Conservation (phyloP, 208 protist species). For the Trypanosoma melophagium region DNA sequence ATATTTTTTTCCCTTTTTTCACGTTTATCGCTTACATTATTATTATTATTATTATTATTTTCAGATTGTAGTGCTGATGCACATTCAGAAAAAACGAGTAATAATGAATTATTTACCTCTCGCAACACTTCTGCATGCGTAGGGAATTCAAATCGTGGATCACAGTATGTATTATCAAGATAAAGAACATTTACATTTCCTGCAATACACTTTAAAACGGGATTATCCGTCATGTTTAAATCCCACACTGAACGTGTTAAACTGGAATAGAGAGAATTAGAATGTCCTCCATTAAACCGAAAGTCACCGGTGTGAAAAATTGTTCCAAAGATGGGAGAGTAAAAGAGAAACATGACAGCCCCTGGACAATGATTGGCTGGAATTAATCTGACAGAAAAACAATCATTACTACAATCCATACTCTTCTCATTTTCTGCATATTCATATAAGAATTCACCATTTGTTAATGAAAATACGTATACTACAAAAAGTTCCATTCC, state of each 20-base stretch:
- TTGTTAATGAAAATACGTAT: slow-evolving; percentile 58
- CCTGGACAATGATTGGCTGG: slow-evolving; percentile 93
- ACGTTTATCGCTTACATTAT: not conserved
- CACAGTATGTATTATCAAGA: slow-evolving; percentile 94
- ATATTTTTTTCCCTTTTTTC: slow-evolving; percentile 12
- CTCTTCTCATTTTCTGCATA: slow-evolving; percentile 2
- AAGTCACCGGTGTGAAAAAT: slow-evolving; percentile 94
- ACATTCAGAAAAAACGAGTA: slow-evolving; percentile 35
- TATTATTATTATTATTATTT: not conserved
- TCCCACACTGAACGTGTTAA: slow-evolving; percentile 39
- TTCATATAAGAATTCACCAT: slow-evolving; percentile 27
- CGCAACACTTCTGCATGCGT: slow-evolving; percentile 54
- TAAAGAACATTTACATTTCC: slow-evolving; percentile 75
- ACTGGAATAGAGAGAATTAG: not conserved
- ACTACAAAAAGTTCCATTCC: slow-evolving; percentile 41
- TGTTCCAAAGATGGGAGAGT: slow-evolving; percentile 42
- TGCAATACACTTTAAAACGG: slow-evolving; percentile 39
- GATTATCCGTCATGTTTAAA: slow-evolving; percentile 54
- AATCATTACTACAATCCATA: slow-evolving; percentile 24
- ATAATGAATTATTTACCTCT: slow-evolving; percentile 50
- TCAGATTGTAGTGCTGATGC: not conserved
- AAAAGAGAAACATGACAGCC: slow-evolving; percentile 89
- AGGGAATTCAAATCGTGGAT: slow-evolving; percentile 77
- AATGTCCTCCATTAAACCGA: slow-evolving; percentile 60
- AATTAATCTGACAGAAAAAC: slow-evolving; percentile 53